Evolutionary conservation across 805 yeast genomes (phyloP), one percentile per base, ranked within the genome.

Genomic region (Cyberlindnera saturnus): DNA sequence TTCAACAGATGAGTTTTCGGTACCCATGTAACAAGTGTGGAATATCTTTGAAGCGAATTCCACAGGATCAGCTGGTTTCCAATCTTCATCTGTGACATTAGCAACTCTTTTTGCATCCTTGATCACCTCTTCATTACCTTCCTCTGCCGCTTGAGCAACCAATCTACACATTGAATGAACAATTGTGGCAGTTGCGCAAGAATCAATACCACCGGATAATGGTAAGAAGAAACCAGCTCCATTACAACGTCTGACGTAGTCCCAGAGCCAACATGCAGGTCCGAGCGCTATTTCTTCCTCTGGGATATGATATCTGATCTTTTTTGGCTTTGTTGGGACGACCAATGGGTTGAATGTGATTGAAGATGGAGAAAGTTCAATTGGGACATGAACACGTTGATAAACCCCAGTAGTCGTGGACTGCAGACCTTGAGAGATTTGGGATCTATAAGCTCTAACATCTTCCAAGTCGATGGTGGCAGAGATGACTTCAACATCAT

Each of bases 221-320:
- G 99, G 98, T 37, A 93, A 69, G 64, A 93, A 95, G 61, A 74
- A 93, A 0, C 99, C 99, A 0, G 89, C 87, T 40, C 93, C 86
- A 51, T 78, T 79, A 53, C 95, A 87, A 50, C 99, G 76, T 62
- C 99, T 77, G 45, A 93, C 72, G 59, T 93, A 93, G 63, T 93
- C 99, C 99, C 99, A 93, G 50, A 93, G 65, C 99, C 99, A 93
- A 63, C 99, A 93, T 0, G 99, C 99, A 0, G 99, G 99, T 0
- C 99, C 99, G 36, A 86, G 69, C 1, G 98, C 97, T 51, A 93
- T 91, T 64, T 93, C 99, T 65, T 93, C 97, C 57, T 90, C 96
- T 3, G 99, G 96, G 2, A 69, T 58, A 63, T 86, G 95, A 55
- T 84, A 83, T 32, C 71, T 73, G 36, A 83, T 71, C 5, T 67